phyloP scores from a whole-genome alignment of 768 basidiomycete species.

The Glaciozyma antarctica region DNA sequence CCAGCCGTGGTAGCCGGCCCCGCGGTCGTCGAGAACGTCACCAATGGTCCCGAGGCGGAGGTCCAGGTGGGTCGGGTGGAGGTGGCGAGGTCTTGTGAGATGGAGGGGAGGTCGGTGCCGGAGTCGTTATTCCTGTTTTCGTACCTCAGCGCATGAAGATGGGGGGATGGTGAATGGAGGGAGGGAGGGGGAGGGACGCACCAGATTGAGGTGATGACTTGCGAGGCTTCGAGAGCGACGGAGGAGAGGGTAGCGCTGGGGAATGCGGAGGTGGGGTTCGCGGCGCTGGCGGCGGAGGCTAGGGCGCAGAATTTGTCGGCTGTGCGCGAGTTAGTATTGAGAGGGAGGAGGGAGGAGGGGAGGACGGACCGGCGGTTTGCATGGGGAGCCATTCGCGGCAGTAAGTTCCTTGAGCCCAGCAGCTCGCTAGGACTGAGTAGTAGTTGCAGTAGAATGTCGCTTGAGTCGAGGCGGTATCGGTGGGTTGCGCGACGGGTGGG shows the following conservation, averaged over 20 bases:
- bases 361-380: conserved; percentile 9
- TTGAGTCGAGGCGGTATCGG: not conserved
- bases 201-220: conserved; percentile 28
- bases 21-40: too few relatives aligned
- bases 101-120: conserved; percentile 22
- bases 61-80: conserved; percentile 18
- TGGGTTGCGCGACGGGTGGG: not conserved
- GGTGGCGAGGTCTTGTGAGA: conserved; percentile 20
- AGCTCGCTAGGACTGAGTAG: conserved; percentile 15
- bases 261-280: not conserved
- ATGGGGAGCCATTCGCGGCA: conserved; percentile 28
- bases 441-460: not conserved
- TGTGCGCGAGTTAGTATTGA: not conserved
- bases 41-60: too few relatives aligned
- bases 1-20: too few relatives aligned
- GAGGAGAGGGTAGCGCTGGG: conserved; percentile 3
- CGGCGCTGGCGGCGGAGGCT: not conserved
- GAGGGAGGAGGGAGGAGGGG: not conserved
- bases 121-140: conserved; percentile 25
- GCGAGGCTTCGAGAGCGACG: conserved; percentile 14
- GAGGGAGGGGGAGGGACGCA: not conserved
- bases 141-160: not conserved
- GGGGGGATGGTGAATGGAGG: not conserved
- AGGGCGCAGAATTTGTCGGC: conserved; percentile 30
- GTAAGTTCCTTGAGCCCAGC: conserved; percentile 25